A percentile compares a stretch with the other conserved stretches of the same genome.
Conservation (phyloP, 1,139 yeast species). For the Kurtzmaniella quercitrusa region DNA sequence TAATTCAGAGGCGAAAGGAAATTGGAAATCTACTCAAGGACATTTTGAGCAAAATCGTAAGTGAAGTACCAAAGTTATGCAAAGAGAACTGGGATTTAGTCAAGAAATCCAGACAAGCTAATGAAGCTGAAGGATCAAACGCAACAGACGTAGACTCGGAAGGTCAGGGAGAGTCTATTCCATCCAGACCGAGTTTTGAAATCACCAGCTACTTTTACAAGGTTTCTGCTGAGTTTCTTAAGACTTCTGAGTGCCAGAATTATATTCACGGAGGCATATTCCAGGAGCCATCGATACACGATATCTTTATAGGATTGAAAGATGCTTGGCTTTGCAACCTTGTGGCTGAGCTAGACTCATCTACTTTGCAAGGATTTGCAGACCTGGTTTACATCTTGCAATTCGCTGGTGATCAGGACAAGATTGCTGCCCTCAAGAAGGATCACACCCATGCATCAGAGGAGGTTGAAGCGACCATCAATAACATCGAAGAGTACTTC, state of each 20-base stretch:
- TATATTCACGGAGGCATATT: slow-evolving; percentile 21
- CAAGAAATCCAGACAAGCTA: not conserved
- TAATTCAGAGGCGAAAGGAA: not conserved
- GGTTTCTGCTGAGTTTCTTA: slow-evolving; percentile 16
- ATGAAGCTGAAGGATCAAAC: slow-evolving; percentile 3
- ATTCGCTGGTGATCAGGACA: slow-evolving; percentile 12
- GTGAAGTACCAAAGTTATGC: slow-evolving; percentile 7
- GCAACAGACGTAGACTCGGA: slow-evolving; percentile 2
- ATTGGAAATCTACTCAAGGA: slow-evolving; percentile 5
- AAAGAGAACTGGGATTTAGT: not conserved
- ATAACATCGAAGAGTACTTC: slow-evolving; percentile 27
- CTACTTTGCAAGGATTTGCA: slow-evolving; percentile 14
- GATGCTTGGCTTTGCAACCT: slow-evolving; percentile 23
- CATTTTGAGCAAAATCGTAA: slow-evolving; percentile 10
- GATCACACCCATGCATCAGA: slow-evolving; percentile 13
- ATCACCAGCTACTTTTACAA: slow-evolving; percentile 20
- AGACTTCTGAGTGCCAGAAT: slow-evolving; percentile 6
- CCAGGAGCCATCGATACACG: slow-evolving; percentile 12
- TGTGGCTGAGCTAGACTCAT: slow-evolving; percentile 2
- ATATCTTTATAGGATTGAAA: slow-evolving; percentile 19
- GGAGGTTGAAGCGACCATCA: slow-evolving; percentile 14
- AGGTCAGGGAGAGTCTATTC: not conserved
- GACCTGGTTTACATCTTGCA: slow-evolving; percentile 22
- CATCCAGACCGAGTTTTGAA: slow-evolving; percentile 20
- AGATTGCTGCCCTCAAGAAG: slow-evolving; percentile 2